phyloP scores from a whole-genome alignment of 1,139 yeast species.

The Maudiozyma humilis region DNA sequence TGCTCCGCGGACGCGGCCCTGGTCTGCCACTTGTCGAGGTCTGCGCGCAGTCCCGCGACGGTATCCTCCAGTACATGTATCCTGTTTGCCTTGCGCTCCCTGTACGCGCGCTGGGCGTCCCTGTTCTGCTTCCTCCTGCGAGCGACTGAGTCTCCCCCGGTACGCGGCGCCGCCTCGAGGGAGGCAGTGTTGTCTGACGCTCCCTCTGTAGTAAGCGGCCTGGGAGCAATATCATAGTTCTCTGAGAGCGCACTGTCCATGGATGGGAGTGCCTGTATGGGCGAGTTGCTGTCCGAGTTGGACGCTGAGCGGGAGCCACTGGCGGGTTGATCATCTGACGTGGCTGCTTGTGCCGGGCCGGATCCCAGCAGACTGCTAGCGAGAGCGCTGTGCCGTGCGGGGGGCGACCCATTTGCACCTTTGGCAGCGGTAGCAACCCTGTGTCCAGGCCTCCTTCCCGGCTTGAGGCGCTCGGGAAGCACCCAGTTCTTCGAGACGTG shows the following conservation, averaged over 20 bases:
- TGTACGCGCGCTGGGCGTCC: constrained; percentile 88
- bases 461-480: constrained; percentile 14
- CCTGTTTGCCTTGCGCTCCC: constrained; percentile 33
- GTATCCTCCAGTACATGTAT: constrained; percentile 49
- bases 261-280: neutral
- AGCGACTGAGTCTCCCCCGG: constrained; percentile 6
- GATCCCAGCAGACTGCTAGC: neutral
- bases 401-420: neutral
- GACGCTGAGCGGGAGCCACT: neutral
- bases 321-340: too few species aligned
- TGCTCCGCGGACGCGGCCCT: neutral
- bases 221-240: neutral
- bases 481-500: constrained; percentile 21
- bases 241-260: neutral
- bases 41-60: constrained; percentile 57
- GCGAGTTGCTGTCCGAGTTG: neutral
- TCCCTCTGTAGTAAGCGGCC: neutral
- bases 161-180: too few species aligned
- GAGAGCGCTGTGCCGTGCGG: neutral
- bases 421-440: too few species aligned
- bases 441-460: constrained; percentile 12
- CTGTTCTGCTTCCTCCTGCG: constrained; percentile 86
- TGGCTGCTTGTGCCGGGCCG: neutral
- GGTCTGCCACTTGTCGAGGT: constrained; percentile 66
- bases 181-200: neutral